Conservation (phyloP, 2,329 filamentous ascomycete genomes). For the Aspergillus floridensis region DNA sequence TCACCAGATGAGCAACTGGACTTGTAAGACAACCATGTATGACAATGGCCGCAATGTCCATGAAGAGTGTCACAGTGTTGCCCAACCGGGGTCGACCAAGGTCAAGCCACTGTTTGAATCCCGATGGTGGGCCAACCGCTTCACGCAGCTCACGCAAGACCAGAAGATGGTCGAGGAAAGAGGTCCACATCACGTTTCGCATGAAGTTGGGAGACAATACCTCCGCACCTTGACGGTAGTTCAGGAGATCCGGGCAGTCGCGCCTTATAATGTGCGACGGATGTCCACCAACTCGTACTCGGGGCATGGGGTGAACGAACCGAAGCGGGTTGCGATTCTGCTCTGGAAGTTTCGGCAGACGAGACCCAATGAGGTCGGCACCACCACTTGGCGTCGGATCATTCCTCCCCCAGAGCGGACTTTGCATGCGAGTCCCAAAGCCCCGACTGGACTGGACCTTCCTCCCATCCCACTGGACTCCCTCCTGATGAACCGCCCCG, state of each 20-base stretch:
- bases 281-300: slow-evolving; percentile 30
- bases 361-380: slow-evolving; percentile 38
- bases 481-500: slow-evolving; percentile 32
- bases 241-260: slow-evolving; percentile 44
- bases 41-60: slow-evolving; percentile 33
- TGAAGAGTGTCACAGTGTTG: slow-evolving; percentile 34
- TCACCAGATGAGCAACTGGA: slow-evolving; percentile 43
- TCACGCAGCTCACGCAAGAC: slow-evolving; percentile 42
- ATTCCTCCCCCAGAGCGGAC: slow-evolving; percentile 38
- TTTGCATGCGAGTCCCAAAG: slow-evolving; percentile 38
- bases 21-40: slow-evolving; percentile 44
- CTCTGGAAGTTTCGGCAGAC: slow-evolving; percentile 49
- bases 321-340: slow-evolving; percentile 43
- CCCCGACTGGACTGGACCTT: slow-evolving; percentile 32
- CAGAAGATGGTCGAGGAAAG: slow-evolving; percentile 39
- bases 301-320: slow-evolving; percentile 25
- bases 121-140: slow-evolving; percentile 45
- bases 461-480: slow-evolving; percentile 39
- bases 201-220: slow-evolving; percentile 36
- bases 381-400: slow-evolving; percentile 46
- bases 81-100: slow-evolving; percentile 37
- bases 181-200: slow-evolving; percentile 33
- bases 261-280: slow-evolving; percentile 24
- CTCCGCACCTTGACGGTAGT: slow-evolving; percentile 45
- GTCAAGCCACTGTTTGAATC: slow-evolving; percentile 46